Percentiles rank a stretch among this genome's conserved stretches.
Conservation (phyloP, 2,329 filamentous ascomycete genomes). For the Shiraia sp. region DNA sequence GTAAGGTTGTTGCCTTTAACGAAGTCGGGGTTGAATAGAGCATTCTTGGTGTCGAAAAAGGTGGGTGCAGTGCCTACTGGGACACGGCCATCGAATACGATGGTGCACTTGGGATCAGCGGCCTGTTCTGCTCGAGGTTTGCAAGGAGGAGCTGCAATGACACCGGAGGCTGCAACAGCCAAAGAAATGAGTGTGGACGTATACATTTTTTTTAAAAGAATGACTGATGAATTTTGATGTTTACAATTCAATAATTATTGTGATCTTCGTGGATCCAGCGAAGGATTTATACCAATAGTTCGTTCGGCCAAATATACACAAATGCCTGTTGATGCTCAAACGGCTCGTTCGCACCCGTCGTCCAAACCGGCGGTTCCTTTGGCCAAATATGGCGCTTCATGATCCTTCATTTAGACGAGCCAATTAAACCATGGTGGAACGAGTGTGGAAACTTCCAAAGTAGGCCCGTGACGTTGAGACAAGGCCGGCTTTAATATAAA, state of each 20-base stretch:
- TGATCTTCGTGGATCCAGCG: no score
- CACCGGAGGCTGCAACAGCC: conserved; percentile 25
- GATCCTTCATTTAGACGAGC: conserved; percentile 16
- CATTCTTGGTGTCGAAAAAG: conserved; percentile 40
- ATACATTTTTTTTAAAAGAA: conserved; percentile 24
- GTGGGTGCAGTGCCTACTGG: conserved; percentile 28
- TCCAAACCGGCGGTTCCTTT: neutral
- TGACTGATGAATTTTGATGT: neutral
- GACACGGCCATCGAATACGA: conserved; percentile 45
- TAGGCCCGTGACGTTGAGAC: conserved; percentile 13
- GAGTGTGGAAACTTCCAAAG: conserved; percentile 26
- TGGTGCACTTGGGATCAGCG: conserved; percentile 36
- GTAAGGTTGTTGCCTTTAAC: conserved; percentile 59
- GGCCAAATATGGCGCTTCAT: conserved; percentile 3
- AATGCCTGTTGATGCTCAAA: no score
- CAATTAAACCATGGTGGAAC: conserved; percentile 23
- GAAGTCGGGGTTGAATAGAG: conserved; percentile 56
- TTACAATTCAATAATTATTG: neutral
- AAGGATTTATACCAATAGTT: no score
- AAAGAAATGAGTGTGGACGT: conserved; percentile 21
- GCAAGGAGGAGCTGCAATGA: conserved; percentile 26
- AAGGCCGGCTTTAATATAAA: conserved; percentile 19
- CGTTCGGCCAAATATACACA: no score
- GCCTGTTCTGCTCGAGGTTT: conserved; percentile 2
- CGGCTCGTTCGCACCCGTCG: no score